These are phyloP conservation scores for Zoysia japonica DNA, from an alignment of 176 grass and related monocot genomes.

Conservation along the genomic window DNA sequence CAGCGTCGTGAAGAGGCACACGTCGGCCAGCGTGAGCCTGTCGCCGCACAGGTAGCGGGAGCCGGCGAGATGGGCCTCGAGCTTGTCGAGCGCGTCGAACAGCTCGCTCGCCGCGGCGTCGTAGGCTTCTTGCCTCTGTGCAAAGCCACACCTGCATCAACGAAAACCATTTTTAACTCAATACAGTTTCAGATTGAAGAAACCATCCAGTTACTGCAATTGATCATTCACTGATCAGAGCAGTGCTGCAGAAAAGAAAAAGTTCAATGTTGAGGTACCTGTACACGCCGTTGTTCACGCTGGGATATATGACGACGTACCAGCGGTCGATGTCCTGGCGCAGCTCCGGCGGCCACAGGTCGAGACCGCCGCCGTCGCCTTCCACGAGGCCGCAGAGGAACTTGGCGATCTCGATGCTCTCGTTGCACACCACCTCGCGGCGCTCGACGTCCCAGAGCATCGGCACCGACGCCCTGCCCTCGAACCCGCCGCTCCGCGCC, in stretches of 20 bases:
- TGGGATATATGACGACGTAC: conserved; percentile 80
- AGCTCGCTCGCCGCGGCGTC: conserved; percentile 62
- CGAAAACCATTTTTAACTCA: background rate
- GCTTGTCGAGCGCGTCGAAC: conserved; percentile 61
- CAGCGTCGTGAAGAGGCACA: conserved; percentile 93
- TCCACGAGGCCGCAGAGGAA: conserved; percentile 62
- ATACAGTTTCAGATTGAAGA: background rate
- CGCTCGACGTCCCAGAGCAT: conserved; percentile 83
- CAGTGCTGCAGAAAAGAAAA: background rate
- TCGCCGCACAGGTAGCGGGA: conserved; percentile 74
- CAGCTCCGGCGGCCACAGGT: conserved; percentile 70
- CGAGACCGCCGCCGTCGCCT: background rate
- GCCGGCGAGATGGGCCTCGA: conserved; percentile 67
- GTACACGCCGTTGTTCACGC: conserved; percentile 88
- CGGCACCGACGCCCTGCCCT: conserved; percentile 78
- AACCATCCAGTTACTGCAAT: background rate
- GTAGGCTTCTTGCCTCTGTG: conserved; percentile 91
- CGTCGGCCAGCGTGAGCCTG: conserved; percentile 72
- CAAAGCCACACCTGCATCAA: conserved; percentile 73
- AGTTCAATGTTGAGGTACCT: conserved; percentile 16
- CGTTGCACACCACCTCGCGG: conserved; percentile 88
- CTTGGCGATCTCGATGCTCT: conserved; percentile 88
- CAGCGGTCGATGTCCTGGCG: conserved; percentile 78
- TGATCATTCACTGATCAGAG: background rate
- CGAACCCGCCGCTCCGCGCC: conserved; percentile 59